phyloP scores from a whole-genome alignment of 306 rosid genomes.

The Vigna unguiculata region DNA sequence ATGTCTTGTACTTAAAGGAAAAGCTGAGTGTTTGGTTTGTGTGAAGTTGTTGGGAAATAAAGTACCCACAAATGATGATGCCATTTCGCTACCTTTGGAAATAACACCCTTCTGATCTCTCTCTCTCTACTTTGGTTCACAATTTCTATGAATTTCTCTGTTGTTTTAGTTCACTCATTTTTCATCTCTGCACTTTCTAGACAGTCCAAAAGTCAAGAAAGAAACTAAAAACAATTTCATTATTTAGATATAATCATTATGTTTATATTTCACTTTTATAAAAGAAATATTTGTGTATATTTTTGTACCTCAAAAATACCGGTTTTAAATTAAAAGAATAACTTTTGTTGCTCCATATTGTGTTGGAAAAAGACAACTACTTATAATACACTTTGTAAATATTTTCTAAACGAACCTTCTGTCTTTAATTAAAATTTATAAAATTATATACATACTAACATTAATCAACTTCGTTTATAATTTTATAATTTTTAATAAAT shows the following conservation, averaged over 20 bases:
- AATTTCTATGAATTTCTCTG: slow-evolving; percentile 20
- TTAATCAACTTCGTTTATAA: not conserved
- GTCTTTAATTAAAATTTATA: not conserved
- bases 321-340: not conserved
- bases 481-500: not conserved
- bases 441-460: not conserved
- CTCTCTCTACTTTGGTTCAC: not conserved
- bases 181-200: slow-evolving; percentile 47
- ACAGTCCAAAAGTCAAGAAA: not conserved
- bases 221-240: not conserved
- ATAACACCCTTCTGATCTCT: not conserved
- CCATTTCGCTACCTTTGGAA: slow-evolving; percentile 43
- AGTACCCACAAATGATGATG: slow-evolving; percentile 47
- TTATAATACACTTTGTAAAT: not conserved
- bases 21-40: slow-evolving; percentile 37
- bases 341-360: not conserved
- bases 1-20: not conserved
- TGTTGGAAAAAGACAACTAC: not conserved
- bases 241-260: not conserved
- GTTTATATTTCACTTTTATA: not conserved
- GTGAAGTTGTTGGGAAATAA: slow-evolving; percentile 31
- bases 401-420: too few species aligned
- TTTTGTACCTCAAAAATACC: not conserved
- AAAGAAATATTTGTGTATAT: not conserved
- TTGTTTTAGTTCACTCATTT: slow-evolving; percentile 48